A percentile compares a stretch with the other conserved stretches of the same genome.
phyloP scores from a whole-genome alignment of 75 land plant genomes.

The Picea sitchensis region DNA sequence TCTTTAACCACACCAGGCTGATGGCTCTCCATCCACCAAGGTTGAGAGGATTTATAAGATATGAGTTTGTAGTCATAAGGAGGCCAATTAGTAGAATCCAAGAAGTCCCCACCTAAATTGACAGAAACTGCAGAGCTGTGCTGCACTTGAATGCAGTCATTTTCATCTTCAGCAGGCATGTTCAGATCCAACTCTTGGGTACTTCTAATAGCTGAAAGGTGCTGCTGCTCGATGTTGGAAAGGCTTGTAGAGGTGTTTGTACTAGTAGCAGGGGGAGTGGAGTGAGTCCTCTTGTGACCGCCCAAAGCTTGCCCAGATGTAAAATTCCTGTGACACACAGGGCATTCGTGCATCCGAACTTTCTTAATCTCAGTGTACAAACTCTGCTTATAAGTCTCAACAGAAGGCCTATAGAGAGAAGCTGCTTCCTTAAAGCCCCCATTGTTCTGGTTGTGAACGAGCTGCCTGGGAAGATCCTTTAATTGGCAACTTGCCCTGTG shows the following conservation, averaged over 20 bases:
- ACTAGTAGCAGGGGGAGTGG: not conserved
- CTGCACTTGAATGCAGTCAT: slow-evolving; percentile 6
- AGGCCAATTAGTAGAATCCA: no score
- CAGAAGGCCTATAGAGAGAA: not conserved
- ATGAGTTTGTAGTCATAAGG: not conserved
- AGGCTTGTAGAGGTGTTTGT: not conserved
- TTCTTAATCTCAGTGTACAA: not conserved
- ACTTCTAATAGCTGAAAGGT: not conserved
- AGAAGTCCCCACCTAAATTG: not conserved
- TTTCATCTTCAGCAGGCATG: slow-evolving; percentile 46
- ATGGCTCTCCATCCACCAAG: not conserved
- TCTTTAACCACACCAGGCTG: not conserved
- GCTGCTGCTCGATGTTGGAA: slow-evolving; percentile 7
- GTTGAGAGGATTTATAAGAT: not conserved
- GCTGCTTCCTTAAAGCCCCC: no score
- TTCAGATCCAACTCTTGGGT: slow-evolving; percentile 47
- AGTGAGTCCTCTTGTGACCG: slow-evolving; percentile 63
- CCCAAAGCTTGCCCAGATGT: slow-evolving; percentile 67
- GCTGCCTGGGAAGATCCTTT: no score
- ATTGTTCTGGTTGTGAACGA: no score
- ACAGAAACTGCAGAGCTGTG: not conserved
- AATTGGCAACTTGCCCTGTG: slow-evolving; percentile 33
- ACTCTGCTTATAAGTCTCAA: no score
- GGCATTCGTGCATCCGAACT: slow-evolving; percentile 41
- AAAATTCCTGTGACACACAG: slow-evolving; percentile 50